These are phyloP conservation scores for Penicillium argentinense DNA, from an alignment of 495 filamentous ascomycete species.

Conservation along the genomic window DNA sequence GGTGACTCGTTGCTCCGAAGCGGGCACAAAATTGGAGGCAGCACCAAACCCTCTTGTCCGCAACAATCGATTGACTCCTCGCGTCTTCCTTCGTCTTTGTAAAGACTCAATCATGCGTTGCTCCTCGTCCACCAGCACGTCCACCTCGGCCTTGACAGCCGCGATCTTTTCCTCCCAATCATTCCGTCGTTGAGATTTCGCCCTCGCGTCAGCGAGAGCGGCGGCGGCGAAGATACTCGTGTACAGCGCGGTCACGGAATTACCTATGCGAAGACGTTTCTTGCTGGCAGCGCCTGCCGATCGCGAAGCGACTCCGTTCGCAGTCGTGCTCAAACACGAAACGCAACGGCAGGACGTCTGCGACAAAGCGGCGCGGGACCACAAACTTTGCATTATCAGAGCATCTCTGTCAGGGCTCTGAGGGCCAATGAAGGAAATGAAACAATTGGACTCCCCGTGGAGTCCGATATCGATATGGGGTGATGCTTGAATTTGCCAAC, in stretches of 20 bases:
- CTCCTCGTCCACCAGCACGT: slow-evolving; percentile 44
- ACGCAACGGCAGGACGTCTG: slow-evolving; percentile 63
- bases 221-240: slow-evolving; percentile 73
- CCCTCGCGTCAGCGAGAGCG: slow-evolving; percentile 60
- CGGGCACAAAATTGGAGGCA: slow-evolving; percentile 6
- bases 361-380: slow-evolving; percentile 65
- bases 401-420: slow-evolving; percentile 27
- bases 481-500: slow-evolving; percentile 4
- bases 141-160: slow-evolving; percentile 46
- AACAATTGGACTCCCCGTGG: slow-evolving; percentile 19
- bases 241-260: slow-evolving; percentile 69
- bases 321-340: slow-evolving; percentile 56
- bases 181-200: slow-evolving; percentile 59
- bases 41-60: slow-evolving; percentile 28
- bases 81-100: slow-evolving; percentile 21
- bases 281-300: slow-evolving; percentile 52
- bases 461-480: slow-evolving; percentile 16
- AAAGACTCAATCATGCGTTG: slow-evolving; percentile 34
- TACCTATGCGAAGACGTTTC: slow-evolving; percentile 53
- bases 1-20: slow-evolving; percentile 5
- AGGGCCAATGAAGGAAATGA: not conserved
- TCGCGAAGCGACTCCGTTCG: slow-evolving; percentile 51
- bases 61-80: slow-evolving; percentile 17
- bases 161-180: slow-evolving; percentile 63
- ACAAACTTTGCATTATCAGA: slow-evolving; percentile 65